Evolutionary conservation across 352 stramenopile species (phyloP), one percentile per base, ranked within the genome.

Genomic region (Globisporangium emineosum): DNA sequence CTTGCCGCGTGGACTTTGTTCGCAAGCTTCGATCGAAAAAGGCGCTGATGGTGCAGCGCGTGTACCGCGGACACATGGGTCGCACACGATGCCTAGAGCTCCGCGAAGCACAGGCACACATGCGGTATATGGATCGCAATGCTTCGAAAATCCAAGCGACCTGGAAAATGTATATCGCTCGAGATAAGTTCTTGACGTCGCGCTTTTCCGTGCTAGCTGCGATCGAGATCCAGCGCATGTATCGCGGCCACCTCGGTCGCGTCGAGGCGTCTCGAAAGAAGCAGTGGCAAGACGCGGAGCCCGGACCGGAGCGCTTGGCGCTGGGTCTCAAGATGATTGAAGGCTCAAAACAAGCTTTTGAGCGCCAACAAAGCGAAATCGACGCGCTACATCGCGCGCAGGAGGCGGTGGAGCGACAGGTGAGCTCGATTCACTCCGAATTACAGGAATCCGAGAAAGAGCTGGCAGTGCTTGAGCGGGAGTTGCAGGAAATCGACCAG

Each of bases 401-500:
- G 68, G 90, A 97, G 62, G 67, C 75, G 3, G 90, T 92, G 5
- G 94, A 98, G 72, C 71, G 73, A 5, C 86, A 96, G 57, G 88
- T 98, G 53, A 96, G 81, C 47, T 71, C 91, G 1, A 95, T 98
- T 37, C 91, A 98, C 66, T 73, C 81, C 2, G 90, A 96, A n/a
- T 71, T 98, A 13, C 82, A 92, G 53, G 90, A 95, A 27, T 94
- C 86, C 4, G 93, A 98, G 69, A 86, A 90, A 43, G 94, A 98
- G 66, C 72, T 98, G 12, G 82, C 78, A 6, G 78, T 97, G 7
- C 68, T 98, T 23, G 94, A 98, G 71, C 76, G 79, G 1, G 94
- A 98, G 60, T 66, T 98, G 42, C 83, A 96, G 60, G 89, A 98
- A 64, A 96, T 98, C 40, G 93, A 98, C 65, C 89, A 98, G 63